Evolutionary conservation across 148 eudicot genomes (phyloP).

Genomic region (Vaccinium myrtillus): DNA sequence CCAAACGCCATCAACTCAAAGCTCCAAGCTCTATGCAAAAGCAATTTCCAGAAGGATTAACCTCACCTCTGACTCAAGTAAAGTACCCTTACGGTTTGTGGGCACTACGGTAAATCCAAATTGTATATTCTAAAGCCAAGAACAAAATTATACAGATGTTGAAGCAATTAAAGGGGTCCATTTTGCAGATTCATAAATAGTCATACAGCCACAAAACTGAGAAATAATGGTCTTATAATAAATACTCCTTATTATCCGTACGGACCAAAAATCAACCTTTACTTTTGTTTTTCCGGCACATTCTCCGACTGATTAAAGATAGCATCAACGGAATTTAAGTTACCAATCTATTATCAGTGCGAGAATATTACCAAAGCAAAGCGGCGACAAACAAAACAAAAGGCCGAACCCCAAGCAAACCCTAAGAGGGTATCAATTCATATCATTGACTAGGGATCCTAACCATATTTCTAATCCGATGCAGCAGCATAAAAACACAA

Average conservation of each 20-base stretch:
- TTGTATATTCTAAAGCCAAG: not conserved
- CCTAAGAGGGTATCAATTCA: not conserved
- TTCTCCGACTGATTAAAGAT: too few relatives aligned
- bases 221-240: not conserved
- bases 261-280: not conserved
- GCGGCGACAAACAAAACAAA: not conserved
- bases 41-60: not conserved
- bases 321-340: too few relatives aligned
- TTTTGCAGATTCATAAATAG: not conserved
- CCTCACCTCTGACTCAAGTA: not conserved
- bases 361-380: not conserved
- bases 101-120: not conserved
- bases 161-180: not conserved
- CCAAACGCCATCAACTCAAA: not conserved
- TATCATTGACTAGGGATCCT: not conserved
- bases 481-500: not conserved
- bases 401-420: not conserved
- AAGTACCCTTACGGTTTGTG: not conserved
- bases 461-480: not conserved
- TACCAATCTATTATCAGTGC: not conserved
- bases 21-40: not conserved
- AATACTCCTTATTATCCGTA: not conserved
- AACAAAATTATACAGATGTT: not conserved
- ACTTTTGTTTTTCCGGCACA: too few relatives aligned
- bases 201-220: not conserved